Conservation (phyloP, 2,329 filamentous ascomycete genomes). For the Hypoxylon sp. region DNA sequence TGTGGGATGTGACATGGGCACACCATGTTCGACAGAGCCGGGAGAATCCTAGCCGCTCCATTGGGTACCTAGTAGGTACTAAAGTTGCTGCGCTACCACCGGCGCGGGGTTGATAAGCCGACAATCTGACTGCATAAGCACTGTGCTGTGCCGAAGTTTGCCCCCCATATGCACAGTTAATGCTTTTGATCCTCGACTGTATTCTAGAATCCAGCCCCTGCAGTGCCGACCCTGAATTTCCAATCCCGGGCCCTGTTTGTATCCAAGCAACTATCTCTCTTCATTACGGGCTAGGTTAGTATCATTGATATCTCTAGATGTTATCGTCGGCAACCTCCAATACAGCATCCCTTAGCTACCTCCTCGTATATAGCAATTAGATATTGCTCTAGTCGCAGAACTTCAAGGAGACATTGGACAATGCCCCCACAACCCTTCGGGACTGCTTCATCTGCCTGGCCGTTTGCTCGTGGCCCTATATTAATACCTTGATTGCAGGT, state of each 20-base stretch:
- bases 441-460: neutral
- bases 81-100: constrained; percentile 26
- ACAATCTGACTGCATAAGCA: constrained; percentile 4
- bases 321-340: constrained; percentile 21
- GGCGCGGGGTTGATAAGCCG: constrained; percentile 27
- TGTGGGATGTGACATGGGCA: constrained; percentile 33
- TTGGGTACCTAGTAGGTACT: constrained; percentile 25
- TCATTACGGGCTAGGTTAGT: too few species aligned
- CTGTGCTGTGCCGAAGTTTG: constrained; percentile 16
- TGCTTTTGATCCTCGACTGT: constrained; percentile 11
- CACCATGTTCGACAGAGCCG: constrained; percentile 24
- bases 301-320: neutral
- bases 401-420: neutral
- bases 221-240: constrained; percentile 17
- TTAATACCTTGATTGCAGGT: neutral
- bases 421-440: neutral
- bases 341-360: constrained; percentile 6
- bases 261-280: neutral
- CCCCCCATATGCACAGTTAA: constrained; percentile 19
- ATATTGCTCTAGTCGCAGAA: neutral
- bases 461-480: neutral
- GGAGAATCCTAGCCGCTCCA: constrained; percentile 29
- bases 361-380: neutral
- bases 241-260: constrained; percentile 5
- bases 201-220: constrained; percentile 37